Base-by-base conservation (phyloP, 176 grass and related monocot genomes). In the Oryza coarctata region DNA sequence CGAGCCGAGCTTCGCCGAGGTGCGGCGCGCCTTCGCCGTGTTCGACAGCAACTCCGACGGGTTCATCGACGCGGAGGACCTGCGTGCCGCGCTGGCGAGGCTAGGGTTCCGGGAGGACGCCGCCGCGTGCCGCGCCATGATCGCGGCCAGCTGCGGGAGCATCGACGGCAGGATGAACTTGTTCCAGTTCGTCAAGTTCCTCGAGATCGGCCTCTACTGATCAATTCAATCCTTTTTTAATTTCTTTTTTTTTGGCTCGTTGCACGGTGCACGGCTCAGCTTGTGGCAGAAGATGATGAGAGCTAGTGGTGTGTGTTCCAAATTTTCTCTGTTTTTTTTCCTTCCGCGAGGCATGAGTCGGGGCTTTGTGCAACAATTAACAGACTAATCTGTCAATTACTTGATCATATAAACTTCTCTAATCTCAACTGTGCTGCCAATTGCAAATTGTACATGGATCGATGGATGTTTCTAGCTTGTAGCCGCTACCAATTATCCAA, bases 1-100 rank as follows among this genome's bases (percentile, higher is more conserved):
- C 5, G 95, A 98, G 78, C 92, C 95, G 3, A 94, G 95, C 68
- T 86, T 98, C 76, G 78, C 63, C 13, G 95, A 98, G 87, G 78
- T 89, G 40, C 76, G 88, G 27, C 43, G 79, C 52, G 95, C 84
- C 5, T 98, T 98, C 86, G 88, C 72, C 12, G 83, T 93, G 23
- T 93, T 98, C 44, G 95, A 98, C 34, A 79, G 49, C 70, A 81
- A 94, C 63, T 1, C 44, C 32, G 95, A 98, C 74, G 95, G 90
- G 40, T 84, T 94, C 83, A 89, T 98, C 77, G 90, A 88, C 75
- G 92, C 74, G 1, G 27, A 74, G 0, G 95, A 98, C 69, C 85
- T 98, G 49, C 86, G 60, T 70, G 64, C 43, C 5, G 90, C 91
- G 2, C 63, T 98, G 31, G 38, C 77, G 0, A 71, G 68, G 63